Conservation (phyloP, 2,329 filamentous ascomycete genomes). For the Ophiostoma perfectum region DNA sequence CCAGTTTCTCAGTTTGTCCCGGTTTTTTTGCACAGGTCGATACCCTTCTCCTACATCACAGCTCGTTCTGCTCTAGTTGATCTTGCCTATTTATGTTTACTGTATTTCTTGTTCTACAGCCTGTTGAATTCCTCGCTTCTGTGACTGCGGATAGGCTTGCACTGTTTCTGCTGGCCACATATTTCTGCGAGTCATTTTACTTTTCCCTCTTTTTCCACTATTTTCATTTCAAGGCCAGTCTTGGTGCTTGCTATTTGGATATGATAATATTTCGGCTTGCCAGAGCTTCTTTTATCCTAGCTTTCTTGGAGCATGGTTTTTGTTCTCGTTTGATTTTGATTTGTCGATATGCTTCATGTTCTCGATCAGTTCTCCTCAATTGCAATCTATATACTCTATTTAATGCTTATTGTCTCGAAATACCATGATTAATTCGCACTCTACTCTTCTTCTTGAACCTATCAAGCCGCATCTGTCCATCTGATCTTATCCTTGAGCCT, state of each 20-base stretch:
- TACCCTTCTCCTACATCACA: constrained; percentile 5
- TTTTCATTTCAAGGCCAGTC: neutral
- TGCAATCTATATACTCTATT: neutral
- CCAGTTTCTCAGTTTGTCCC: constrained; percentile 8
- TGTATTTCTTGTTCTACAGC: neutral
- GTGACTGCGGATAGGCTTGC: neutral
- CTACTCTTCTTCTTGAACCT: neutral
- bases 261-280: neutral
- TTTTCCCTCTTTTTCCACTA: neutral
- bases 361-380: neutral
- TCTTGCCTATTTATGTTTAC: constrained; percentile 2
- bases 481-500: no score
- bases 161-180: neutral
- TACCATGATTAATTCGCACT: neutral
- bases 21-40: constrained; percentile 9
- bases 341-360: neutral
- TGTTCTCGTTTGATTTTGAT: neutral
- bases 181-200: neutral
- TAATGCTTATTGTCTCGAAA: neutral
- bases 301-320: neutral
- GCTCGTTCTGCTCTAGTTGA: constrained; percentile 4
- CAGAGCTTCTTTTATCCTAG: neutral
- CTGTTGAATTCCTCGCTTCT: neutral
- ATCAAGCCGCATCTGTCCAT: neutral
- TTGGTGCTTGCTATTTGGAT: neutral